A percentile compares a stretch with the other conserved stretches of the same genome.
Conservation (phyloP, 768 basidiomycete genomes). For the Amanita subjunquillea region DNA sequence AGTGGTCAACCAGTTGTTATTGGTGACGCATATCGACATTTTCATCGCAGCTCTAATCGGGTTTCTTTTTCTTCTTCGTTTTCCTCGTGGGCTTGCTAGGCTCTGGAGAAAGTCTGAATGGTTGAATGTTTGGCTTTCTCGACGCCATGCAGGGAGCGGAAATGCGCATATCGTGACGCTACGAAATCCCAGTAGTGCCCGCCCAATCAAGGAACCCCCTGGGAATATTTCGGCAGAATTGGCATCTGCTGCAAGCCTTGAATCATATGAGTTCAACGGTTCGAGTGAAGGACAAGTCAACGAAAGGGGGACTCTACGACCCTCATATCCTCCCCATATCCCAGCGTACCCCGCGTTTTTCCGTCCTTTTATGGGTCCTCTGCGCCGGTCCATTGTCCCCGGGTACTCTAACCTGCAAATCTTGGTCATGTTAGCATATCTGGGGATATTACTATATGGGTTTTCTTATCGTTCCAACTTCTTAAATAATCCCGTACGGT, state of each 20-base stretch:
- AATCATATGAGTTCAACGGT: background rate
- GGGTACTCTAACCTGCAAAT: background rate
- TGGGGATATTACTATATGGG: background rate
- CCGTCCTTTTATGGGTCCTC: background rate
- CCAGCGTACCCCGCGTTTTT: background rate
- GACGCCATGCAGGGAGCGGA: conserved; percentile 10
- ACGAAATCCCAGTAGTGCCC: background rate
- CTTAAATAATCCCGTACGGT: conserved; percentile 22
- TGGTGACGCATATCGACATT: conserved; percentile 35
- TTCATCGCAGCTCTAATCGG: conserved; percentile 32
- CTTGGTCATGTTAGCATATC: background rate
- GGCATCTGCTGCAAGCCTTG: background rate
- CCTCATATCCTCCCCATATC: background rate
- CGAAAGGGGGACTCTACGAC: background rate
- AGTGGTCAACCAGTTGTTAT: background rate
- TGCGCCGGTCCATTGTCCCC: background rate
- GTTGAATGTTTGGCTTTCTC: conserved; percentile 41
- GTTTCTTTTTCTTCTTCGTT: conserved; percentile 28
- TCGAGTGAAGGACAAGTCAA: background rate
- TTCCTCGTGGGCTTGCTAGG: conserved; percentile 44
- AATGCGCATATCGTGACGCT: background rate
- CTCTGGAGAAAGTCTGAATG: conserved; percentile 43
- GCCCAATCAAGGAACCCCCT: background rate
- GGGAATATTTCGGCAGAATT: background rate
- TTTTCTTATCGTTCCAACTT: conserved; percentile 6